phyloP scores from a whole-genome alignment of 73 alveolate species.

The Durusdinium trenchii region DNA sequence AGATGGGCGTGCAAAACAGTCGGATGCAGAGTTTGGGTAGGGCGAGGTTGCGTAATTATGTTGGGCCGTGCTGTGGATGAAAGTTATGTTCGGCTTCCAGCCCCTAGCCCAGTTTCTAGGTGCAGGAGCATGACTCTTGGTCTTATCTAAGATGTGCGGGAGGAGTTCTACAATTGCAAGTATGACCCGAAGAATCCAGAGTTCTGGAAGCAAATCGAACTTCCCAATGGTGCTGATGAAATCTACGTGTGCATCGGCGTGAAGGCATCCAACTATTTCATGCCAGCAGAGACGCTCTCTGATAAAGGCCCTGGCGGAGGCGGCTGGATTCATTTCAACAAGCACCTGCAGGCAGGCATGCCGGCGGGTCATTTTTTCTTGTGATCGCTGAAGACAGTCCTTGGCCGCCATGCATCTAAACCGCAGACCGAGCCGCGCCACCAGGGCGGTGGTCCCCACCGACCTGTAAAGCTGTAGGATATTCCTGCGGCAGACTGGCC shows the following conservation, averaged over 20 bases:
- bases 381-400: too few species aligned
- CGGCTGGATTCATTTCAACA: slow-evolving; percentile 77
- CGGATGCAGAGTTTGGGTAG: background rate
- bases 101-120: too few species aligned
- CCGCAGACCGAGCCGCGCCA: too few species aligned
- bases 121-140: too few species aligned
- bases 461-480: too few species aligned
- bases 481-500: too few species aligned
- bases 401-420: too few species aligned
- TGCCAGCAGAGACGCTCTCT: slow-evolving; percentile 40
- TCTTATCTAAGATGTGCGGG: background rate
- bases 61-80: background rate
- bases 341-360: slow-evolving; percentile 46
- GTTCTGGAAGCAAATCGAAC: slow-evolving; percentile 88
- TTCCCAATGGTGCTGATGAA: slow-evolving; percentile 42
- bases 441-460: too few species aligned
- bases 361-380: too few species aligned
- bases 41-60: background rate
- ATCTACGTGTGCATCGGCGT: slow-evolving; percentile 85
- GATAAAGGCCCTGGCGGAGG: slow-evolving; percentile 89
- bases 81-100: too few species aligned
- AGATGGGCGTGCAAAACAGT: background rate
- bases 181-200: slow-evolving; percentile 93
- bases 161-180: slow-evolving; percentile 94
- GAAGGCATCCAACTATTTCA: slow-evolving; percentile 86